Conservation (phyloP, 2,329 filamentous ascomycete genomes). For the Cercospora brassicicola region DNA sequence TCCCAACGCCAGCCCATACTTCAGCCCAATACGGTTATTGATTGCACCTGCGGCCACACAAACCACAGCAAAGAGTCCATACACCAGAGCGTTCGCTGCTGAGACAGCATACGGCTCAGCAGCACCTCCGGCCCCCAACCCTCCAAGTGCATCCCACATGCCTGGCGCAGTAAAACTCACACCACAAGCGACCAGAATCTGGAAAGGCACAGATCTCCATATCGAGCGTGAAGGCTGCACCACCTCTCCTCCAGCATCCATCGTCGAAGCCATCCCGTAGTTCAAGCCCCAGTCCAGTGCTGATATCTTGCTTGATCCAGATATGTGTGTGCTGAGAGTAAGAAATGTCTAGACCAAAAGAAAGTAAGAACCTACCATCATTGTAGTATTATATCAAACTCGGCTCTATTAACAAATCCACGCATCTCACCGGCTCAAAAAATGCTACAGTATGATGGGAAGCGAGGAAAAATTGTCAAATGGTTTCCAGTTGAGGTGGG, state of each 20-base stretch:
- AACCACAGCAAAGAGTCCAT: conserved; percentile 50
- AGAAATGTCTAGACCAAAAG: background rate
- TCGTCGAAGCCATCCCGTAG: background rate
- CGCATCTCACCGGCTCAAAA: background rate
- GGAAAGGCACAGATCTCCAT: conserved; percentile 21
- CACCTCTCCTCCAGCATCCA: background rate
- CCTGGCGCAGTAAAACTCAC: conserved; percentile 28
- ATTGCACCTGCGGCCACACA: conserved; percentile 39
- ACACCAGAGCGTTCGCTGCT: conserved; percentile 54
- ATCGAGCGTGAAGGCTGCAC: background rate
- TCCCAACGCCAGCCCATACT: conserved; percentile 41
- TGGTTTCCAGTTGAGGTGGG: background rate
- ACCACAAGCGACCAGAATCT: conserved; percentile 25
- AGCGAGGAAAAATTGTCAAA: background rate
- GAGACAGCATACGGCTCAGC: conserved; percentile 45
- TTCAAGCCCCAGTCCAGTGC: background rate
- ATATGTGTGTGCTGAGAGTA: background rate
- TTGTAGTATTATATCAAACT: background rate
- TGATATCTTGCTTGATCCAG: background rate
- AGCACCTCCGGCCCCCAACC: conserved; percentile 32
- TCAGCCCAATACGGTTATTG: conserved; percentile 40
- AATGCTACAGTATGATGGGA: background rate
- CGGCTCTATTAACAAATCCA: background rate
- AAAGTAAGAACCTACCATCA: background rate
- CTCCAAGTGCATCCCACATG: conserved; percentile 24